phyloP scores from a whole-genome alignment of 75 land plant species.

The Larix kaempferi region DNA sequence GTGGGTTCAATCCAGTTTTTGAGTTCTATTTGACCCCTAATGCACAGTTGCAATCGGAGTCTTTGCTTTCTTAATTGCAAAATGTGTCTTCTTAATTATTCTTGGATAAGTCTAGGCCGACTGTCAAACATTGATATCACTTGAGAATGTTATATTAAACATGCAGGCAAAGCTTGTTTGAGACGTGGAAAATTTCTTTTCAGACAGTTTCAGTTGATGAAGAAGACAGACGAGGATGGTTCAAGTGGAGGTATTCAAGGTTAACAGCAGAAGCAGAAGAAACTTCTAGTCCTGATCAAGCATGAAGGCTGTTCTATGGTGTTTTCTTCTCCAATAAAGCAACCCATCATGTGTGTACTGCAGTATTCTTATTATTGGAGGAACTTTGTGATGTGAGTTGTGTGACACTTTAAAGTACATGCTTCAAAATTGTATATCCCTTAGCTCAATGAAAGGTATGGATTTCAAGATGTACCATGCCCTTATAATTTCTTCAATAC shows the following conservation, averaged over 20 bases:
- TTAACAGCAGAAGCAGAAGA: not conserved
- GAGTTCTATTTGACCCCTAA: not conserved
- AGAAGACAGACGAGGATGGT: conserved; percentile 5
- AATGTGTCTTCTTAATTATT: not conserved
- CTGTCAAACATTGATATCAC: not conserved
- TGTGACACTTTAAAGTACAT: not conserved
- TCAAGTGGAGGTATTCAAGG: conserved; percentile 11
- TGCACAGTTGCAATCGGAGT: not conserved
- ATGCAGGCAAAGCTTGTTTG: conserved; percentile 46
- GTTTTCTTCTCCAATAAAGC: not conserved
- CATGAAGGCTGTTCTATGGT: not conserved
- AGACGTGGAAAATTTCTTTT: conserved; percentile 38
- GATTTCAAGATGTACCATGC: not conserved
- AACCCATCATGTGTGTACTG: not conserved
- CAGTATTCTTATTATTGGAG: not conserved
- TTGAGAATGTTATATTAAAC: not conserved
- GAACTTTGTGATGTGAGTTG: not conserved
- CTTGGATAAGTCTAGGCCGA: not conserved
- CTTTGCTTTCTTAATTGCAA: not conserved
- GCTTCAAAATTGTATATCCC: not conserved
- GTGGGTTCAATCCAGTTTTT: not conserved
- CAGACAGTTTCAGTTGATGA: conserved; percentile 1
- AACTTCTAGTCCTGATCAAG: not conserved
- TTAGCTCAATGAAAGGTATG: too few species aligned
- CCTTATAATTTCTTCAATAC: not conserved